A percentile compares a stretch with the other conserved stretches of the same genome.
These are phyloP conservation scores for Arthrobotrys entomopaga DNA, from an alignment of 2,329 filamentous ascomycete species.

Conservation along the genomic window DNA sequence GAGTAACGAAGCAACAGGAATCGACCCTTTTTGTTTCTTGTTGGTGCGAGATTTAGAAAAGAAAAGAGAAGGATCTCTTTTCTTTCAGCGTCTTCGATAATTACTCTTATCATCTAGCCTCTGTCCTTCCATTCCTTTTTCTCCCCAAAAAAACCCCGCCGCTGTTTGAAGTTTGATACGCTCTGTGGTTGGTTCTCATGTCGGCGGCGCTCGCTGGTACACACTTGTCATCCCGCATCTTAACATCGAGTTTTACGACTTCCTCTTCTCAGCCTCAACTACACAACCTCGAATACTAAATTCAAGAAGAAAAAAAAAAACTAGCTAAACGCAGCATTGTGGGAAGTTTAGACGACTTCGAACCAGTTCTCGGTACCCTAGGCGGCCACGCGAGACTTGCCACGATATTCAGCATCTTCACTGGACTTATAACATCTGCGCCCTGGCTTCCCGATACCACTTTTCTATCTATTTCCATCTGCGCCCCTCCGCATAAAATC, in stretches of 20 bases:
- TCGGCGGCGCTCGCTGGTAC: no score
- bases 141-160: neutral
- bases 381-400: conserved; percentile 52
- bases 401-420: conserved; percentile 51
- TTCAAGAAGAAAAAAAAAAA: neutral
- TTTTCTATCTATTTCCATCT: conserved; percentile 18
- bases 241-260: conserved; percentile 13
- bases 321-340: conserved; percentile 14
- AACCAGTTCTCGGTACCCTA: conserved; percentile 31
- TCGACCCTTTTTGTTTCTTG: conserved; percentile 10
- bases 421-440: conserved; percentile 32
- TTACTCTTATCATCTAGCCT: conserved; percentile 9
- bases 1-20: conserved; percentile 50
- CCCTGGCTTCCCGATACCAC: conserved; percentile 47
- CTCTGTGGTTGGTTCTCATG: conserved; percentile 11
- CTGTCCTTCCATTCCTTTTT: conserved; percentile 1
- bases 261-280: conserved; percentile 18
- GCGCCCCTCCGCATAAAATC: conserved; percentile 35
- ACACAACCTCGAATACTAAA: conserved; percentile 15
- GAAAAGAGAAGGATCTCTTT: neutral
- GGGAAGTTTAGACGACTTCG: conserved; percentile 45
- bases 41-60: conserved; percentile 35
- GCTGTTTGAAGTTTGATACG: no score
- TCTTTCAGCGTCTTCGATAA: conserved; percentile 6
- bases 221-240: conserved; percentile 38